Evolutionary conservation across 768 basidiomycete species (phyloP), one percentile per base, ranked within the genome.

Genomic region (Tylopilus vinaceipallidus): DNA sequence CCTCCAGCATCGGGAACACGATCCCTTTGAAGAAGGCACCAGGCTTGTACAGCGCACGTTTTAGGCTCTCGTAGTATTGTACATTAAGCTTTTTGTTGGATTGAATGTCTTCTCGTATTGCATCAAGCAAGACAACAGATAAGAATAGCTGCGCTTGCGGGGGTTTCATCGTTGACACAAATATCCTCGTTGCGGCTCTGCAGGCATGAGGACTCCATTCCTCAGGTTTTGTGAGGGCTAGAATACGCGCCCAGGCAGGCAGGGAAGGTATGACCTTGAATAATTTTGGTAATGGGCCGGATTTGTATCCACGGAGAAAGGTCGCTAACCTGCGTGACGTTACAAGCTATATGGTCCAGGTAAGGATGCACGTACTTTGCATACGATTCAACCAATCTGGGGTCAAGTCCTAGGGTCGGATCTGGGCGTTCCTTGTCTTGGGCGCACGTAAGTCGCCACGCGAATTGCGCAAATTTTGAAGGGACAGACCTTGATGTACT

Each of bases 1-100:
- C 95, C 64, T 95, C 92, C 52, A 97, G 79, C 67, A 99, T 76
- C 1, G 97, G 97, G 68, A 99, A 98, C 32, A 99, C 77, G 49
- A 99, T 85, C 4, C 95, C 97, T 67, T 99, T 98, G 78, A 98
- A 98, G 68, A 98, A 98, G 1, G 97, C 95, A 4, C 88, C 89
- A 3, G 97, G 97, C 68, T 98, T 99, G 70, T 95, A 98, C 50
- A 98, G 70, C 5, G 91, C 81, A 58, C 91, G 84, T 69, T 92
- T 94, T 57, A 99, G 66, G n/a, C 86, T 84, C 66, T 95, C 90
- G 60, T 94, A 99, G 53, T 93, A 88, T 52, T 99, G 97, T 14
- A 91, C 88, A 63, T 91, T 88, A 50, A 99, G 75, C 62, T 93
- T 97, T 57, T 91, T 87, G 64, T 92, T 84, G 52, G 83, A 79